A percentile compares a stretch with the other conserved stretches of the same genome.
Conservation (phyloP, 768 basidiomycete genomes). For the Trametes punicea region DNA sequence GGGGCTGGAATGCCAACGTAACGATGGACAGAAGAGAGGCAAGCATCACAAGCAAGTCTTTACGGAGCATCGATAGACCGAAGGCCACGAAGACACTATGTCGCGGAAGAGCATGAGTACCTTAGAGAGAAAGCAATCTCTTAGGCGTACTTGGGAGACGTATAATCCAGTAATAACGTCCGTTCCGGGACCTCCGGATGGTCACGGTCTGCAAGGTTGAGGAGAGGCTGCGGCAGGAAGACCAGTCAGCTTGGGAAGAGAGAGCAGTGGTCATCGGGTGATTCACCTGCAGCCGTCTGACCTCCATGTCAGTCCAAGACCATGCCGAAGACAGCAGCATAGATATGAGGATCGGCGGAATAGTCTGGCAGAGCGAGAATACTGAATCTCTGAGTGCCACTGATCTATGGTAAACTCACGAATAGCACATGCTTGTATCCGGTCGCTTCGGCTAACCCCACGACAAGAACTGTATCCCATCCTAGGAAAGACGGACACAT, state of each 20-base stretch:
- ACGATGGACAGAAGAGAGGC: constrained; percentile 48
- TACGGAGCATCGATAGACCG: neutral
- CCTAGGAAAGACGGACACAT: neutral
- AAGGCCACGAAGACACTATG: neutral
- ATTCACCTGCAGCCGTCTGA: constrained; percentile 53
- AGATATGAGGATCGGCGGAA: constrained; percentile 50
- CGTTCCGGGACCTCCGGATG: neutral
- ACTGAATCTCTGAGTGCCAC: neutral
- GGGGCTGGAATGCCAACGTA: constrained; percentile 47
- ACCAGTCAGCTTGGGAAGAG: constrained; percentile 27
- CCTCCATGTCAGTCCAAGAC: constrained; percentile 56
- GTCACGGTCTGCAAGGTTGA: neutral
- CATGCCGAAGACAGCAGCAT: constrained; percentile 49
- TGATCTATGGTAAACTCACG: neutral
- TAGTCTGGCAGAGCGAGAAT: constrained; percentile 34
- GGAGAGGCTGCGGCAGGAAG: neutral
- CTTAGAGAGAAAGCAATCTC: neutral
- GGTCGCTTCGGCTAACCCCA: neutral
- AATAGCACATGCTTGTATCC: neutral
- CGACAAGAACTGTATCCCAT: neutral
- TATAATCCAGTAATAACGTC: neutral
- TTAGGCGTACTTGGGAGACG: neutral
- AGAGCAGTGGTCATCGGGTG: neutral
- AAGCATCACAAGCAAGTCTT: constrained; percentile 38
- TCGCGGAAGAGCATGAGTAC: neutral